Base-by-base conservation (phyloP, 2,329 filamentous ascomycete genomes). In the Fusarium austroafricanum region DNA sequence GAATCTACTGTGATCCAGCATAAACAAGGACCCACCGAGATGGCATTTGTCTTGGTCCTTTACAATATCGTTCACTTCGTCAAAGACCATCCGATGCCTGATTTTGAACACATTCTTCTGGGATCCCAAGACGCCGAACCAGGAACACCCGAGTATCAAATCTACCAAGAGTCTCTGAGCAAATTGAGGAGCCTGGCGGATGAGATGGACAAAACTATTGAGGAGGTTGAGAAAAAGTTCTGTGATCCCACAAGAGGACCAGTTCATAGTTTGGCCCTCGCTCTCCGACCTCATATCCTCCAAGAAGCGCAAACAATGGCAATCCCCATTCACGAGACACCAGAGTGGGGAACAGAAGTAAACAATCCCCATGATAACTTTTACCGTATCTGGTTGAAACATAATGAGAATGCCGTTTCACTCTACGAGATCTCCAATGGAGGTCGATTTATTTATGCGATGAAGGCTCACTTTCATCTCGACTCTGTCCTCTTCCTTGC, bases 311-410 rank as follows among this genome's bases (percentile, higher is more conserved):
- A 26, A 7, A 6, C 21, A 1, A 62, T 62, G 60, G 50, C 42
- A 5, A 62, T 37, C 1, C 40, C 57, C 0, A 47, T 63, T 23
- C 31, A 62, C 0, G 18, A 62, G 29, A 39, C 58, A 1, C 60
- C 60, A 6, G 60, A 62, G 23, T 62, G 60, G 60, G 60, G 58
- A 0, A 57, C 26, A 1, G 60, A 62, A 29, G 43, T 62, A 1
- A 31, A 49, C 0, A 63, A 38, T 2, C 29, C 31, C 3, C 44
- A 49, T 2, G 60, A 63, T 5, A 63, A 63, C 11, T 63, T 63
- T 6, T 63, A 38, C 1, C 31, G 60, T 1, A 57, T 63, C 10
- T 63, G 60, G 60, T 10, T 63, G 2, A 10, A 50, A 2, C 60
- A 63, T 6, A 38, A 63, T 6, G 60, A 63, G 21, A 37, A 26